Conservation (phyloP, 2,329 filamentous ascomycete species). For the Allantophomopsis lycopodina region DNA sequence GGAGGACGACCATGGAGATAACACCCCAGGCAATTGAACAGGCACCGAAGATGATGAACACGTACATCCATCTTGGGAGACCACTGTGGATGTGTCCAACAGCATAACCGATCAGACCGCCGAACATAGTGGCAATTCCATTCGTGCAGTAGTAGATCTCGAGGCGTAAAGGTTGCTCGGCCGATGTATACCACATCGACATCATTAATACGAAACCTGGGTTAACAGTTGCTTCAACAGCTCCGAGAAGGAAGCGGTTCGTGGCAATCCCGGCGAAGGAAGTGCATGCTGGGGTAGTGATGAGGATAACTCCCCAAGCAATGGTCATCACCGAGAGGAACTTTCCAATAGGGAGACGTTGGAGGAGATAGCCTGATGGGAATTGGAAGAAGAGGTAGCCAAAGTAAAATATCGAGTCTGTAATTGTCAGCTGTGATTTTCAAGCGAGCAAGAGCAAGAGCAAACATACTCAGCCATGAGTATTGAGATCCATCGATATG, state of each 20-base stretch:
- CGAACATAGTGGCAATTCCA: conserved; percentile 46
- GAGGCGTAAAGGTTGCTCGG: conserved; percentile 35
- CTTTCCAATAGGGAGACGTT: conserved; percentile 31
- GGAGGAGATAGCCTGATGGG: conserved; percentile 29
- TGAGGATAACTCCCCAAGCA: conserved; percentile 32
- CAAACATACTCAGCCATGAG: conserved; percentile 23
- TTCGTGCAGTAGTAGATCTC: conserved; percentile 42
- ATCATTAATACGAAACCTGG: conserved; percentile 35
- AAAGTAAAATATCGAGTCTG: conserved; percentile 35
- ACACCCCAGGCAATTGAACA: conserved; percentile 39
- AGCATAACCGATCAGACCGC: conserved; percentile 28
- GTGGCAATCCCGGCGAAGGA: conserved; percentile 47
- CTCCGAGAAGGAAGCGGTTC: conserved; percentile 49
- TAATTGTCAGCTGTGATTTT: not conserved
- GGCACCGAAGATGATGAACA: conserved; percentile 44
- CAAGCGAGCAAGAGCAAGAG: not conserved
- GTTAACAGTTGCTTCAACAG: conserved; percentile 51
- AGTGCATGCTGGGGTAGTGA: conserved; percentile 33
- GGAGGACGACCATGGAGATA: conserved; percentile 39
- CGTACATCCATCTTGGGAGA: conserved; percentile 38
- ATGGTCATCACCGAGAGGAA: conserved; percentile 29
- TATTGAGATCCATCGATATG: conserved; percentile 26
- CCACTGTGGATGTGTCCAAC: conserved; percentile 39
- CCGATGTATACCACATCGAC: conserved; percentile 25
- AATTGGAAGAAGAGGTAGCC: conserved; percentile 32